phyloP scores from a whole-genome alignment of 2,329 filamentous ascomycete species.

The Aspergillus luchuensis region DNA sequence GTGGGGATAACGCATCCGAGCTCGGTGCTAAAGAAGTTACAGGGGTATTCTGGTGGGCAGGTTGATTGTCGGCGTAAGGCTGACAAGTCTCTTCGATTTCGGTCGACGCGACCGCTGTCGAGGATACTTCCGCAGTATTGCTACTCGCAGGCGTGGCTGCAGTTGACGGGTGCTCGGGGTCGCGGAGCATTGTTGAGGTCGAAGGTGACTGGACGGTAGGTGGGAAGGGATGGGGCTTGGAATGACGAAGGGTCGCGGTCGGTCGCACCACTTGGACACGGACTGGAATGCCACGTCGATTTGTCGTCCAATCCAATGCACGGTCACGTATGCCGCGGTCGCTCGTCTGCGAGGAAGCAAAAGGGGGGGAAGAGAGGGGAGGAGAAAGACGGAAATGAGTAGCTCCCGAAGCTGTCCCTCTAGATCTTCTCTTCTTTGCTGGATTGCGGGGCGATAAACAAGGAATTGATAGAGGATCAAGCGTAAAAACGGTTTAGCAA shows the following conservation, averaged over 20 bases:
- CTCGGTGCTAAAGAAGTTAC: conserved; percentile 19
- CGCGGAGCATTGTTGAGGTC: conserved; percentile 23
- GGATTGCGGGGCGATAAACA: neutral
- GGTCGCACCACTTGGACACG: conserved; percentile 26
- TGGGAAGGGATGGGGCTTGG: conserved; percentile 20
- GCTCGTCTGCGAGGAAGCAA: conserved; percentile 7
- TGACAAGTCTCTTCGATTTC: conserved; percentile 15
- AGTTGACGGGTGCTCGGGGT: conserved; percentile 21
- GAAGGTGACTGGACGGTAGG: conserved; percentile 19
- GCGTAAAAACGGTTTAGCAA: neutral
- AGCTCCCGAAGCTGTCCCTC: conserved; percentile 8
- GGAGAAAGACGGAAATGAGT: conserved; percentile 7
- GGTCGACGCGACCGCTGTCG: conserved; percentile 15
- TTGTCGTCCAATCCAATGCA: conserved; percentile 21
- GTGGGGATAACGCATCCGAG: conserved; percentile 19
- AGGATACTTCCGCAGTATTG: conserved; percentile 14
- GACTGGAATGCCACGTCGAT: conserved; percentile 38
- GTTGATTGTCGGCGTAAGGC: conserved; percentile 19
- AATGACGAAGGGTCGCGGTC: conserved; percentile 24
- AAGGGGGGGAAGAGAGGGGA: conserved; percentile 1
- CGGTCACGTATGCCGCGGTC: conserved; percentile 21
- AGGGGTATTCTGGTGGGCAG: conserved; percentile 18
- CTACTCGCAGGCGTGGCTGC: conserved; percentile 20
- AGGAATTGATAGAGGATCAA: neutral
- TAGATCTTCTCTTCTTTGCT: neutral